Percentiles rank a stretch among this genome's conserved stretches.
These are phyloP conservation scores for Eragrostis tef DNA, from an alignment of 202 grass and related monocot genomes.

Conservation along the genomic window DNA sequence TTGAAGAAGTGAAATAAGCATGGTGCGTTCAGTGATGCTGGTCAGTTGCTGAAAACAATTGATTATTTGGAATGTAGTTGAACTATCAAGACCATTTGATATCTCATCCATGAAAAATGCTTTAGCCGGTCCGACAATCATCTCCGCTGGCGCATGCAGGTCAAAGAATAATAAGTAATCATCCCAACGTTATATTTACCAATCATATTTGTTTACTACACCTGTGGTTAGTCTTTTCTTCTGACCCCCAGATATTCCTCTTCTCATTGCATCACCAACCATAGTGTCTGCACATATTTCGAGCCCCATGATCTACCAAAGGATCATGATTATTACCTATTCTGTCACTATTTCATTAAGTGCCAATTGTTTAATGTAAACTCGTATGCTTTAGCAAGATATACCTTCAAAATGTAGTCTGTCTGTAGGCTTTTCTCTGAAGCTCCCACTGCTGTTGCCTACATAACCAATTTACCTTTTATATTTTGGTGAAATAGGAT, in stretches of 20 bases:
- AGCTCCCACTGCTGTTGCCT: slow-evolving; percentile 43
- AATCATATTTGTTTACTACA: slow-evolving; percentile 32
- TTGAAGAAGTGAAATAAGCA: slow-evolving; percentile 74
- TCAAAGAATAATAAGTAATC: slow-evolving; percentile 5
- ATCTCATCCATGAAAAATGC: slow-evolving; percentile 72
- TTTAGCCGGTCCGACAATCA: slow-evolving; percentile 62
- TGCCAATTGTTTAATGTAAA: neutral
- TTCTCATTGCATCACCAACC: slow-evolving; percentile 65
- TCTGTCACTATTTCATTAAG: neutral
- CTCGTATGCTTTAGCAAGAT: neutral
- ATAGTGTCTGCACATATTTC: slow-evolving; percentile 63
- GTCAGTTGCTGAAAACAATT: slow-evolving; percentile 59
- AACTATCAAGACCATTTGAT: slow-evolving; percentile 71
- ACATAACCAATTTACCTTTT: slow-evolving; percentile 12
- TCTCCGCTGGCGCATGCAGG: slow-evolving; percentile 47
- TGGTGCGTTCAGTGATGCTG: slow-evolving; percentile 55
- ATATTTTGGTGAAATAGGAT: neutral
- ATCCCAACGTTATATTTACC: neutral
- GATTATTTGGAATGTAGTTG: slow-evolving; percentile 59
- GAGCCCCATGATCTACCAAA: slow-evolving; percentile 58
- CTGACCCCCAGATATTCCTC: slow-evolving; percentile 69
- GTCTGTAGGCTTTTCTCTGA: slow-evolving; percentile 46
- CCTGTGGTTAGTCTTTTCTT: slow-evolving; percentile 69
- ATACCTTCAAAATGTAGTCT: slow-evolving; percentile 61
- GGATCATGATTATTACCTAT: neutral